Conservation (phyloP, 129 eudicot species). For the Tanacetum coccineum region DNA sequence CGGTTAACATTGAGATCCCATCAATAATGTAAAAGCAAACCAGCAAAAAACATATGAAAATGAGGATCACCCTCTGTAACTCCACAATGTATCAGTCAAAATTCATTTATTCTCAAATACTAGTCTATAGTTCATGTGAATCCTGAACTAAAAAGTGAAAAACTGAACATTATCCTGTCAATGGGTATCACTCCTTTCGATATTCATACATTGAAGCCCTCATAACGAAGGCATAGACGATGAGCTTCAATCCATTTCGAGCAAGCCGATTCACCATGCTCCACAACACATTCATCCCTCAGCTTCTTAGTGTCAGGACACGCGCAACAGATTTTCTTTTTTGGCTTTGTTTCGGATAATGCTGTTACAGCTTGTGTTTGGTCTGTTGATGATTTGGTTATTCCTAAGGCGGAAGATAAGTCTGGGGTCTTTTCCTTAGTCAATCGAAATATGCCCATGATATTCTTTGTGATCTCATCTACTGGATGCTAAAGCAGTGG, state of each 20-base stretch:
- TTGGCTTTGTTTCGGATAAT: conserved; percentile 63
- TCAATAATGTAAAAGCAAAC: not conserved
- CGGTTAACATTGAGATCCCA: not conserved
- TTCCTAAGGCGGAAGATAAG: conserved; percentile 33
- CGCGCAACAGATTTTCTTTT: conserved; percentile 96
- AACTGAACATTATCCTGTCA: not conserved
- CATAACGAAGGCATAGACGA: conserved; percentile 75
- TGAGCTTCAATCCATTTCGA: conserved; percentile 96
- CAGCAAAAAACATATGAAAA: conserved; percentile 12
- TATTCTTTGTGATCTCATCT: too few species aligned
- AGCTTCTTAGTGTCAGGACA: conserved; percentile 94
- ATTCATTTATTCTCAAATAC: conserved; percentile 30
- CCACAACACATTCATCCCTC: conserved; percentile 89
- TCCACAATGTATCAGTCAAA: conserved; percentile 17
- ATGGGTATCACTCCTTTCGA: not conserved
- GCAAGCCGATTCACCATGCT: conserved; percentile 86
- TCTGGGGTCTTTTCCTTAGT: conserved; percentile 41
- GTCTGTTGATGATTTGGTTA: conserved; percentile 41
- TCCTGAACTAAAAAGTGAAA: conserved; percentile 26
- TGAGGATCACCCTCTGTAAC: conserved; percentile 22
- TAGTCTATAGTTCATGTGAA: conserved; percentile 8
- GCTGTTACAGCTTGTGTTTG: conserved; percentile 28
- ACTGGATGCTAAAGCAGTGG: too few species aligned
- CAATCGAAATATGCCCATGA: too few species aligned
- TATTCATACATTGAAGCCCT: conserved; percentile 78